Evolutionary conservation across 768 basidiomycete genomes (phyloP).

Genomic region (Collybiopsis confluens): DNA sequence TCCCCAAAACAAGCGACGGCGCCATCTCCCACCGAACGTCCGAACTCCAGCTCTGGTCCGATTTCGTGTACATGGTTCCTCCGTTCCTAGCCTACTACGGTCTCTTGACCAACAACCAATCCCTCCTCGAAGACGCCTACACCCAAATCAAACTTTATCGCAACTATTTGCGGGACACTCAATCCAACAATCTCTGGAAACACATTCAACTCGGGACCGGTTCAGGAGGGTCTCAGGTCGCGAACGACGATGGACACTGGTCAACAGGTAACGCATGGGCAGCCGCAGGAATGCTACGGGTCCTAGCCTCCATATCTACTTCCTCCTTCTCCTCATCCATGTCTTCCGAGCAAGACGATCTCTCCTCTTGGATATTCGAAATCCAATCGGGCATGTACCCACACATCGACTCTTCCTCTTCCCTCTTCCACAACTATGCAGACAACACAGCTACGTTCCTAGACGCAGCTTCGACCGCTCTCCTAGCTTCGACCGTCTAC

Average conservation of each 20-base stretch:
- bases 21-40: constrained; percentile 76
- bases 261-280: constrained; percentile 91
- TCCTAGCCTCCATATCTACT: constrained; percentile 66
- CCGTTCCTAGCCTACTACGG: constrained; percentile 66
- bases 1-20: constrained; percentile 65
- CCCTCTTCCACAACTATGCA: constrained; percentile 71
- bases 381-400: constrained; percentile 72
- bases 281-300: constrained; percentile 81
- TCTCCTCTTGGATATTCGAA: constrained; percentile 63
- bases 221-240: constrained; percentile 14
- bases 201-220: constrained; percentile 61
- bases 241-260: constrained; percentile 71
- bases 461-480: constrained; percentile 69
- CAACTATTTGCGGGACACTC: constrained; percentile 50
- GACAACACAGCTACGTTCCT: constrained; percentile 51
- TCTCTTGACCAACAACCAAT: constrained; percentile 46
- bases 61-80: constrained; percentile 73
- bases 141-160: constrained; percentile 73
- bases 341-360: constrained; percentile 48
- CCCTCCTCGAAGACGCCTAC: constrained; percentile 60
- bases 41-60: constrained; percentile 75
- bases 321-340: constrained; percentile 52
- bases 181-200: constrained; percentile 60
- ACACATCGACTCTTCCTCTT: constrained; percentile 35
- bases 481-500: constrained; percentile 76